Base-by-base conservation (phyloP, 1,284 basidiomycete genomes). In the Athelia psychrophila region DNA sequence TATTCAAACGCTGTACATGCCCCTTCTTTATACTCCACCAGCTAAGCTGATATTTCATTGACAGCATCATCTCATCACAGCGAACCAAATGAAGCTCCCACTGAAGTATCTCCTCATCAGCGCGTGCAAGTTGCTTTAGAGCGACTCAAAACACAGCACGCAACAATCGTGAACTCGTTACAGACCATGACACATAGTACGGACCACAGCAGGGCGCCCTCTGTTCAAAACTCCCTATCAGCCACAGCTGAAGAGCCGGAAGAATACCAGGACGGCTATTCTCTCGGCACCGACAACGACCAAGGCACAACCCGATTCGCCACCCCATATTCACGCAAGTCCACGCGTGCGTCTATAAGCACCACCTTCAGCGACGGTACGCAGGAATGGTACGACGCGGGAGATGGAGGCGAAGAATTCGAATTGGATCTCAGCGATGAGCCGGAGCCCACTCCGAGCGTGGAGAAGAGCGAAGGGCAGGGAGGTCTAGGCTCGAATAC, bases 311-410 rank as follows among this genome's bases (percentile, higher is more conserved):
- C 61, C 66, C 51, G 48, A 51, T 52, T 68, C 51, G 50, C 63
- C 6, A 65, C 72, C 25, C 64, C 76, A 12, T 59, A 69, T n/a
- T 62, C 63, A 2, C 68, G 68, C 42, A 68, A 60, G 30, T 70
- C 72, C 15, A 74, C 74, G 40, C 77, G 79, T 27, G 65, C 74
- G 53, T 86, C 85, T 10, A 70, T 76, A 19, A 64, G 73, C 20
- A 84, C 84, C 16, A 77, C 77, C 20, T 65, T 76, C n/a, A 84
- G 80, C 50, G 85, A 83, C 52, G 77, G 75, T 24, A 53, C 44
- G 18, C 76, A 79, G 51, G 79, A 88, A 58, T 91, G 88, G 88
- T 91, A 79, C 60, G 88, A 91, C 57, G 88, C 88, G 13, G 63
- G 71, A 19, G 81, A 81, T 53, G 75, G 68, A 27, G 68, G 72